phyloP scores from a whole-genome alignment of 495 filamentous ascomycete genomes.

The Hapsidospora chrysogenum region DNA sequence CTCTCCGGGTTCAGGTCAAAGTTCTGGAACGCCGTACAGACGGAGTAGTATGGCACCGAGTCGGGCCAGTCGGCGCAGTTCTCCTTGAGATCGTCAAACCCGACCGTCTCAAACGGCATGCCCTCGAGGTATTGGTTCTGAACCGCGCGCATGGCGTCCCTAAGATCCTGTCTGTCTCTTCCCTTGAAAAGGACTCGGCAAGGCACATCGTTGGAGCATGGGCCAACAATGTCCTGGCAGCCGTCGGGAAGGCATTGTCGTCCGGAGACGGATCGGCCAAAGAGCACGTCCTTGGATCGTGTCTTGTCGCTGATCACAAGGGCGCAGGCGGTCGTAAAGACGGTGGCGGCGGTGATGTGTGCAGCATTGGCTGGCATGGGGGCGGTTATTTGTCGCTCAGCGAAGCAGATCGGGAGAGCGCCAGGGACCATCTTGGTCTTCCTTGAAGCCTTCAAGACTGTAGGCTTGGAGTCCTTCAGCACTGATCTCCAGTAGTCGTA shows the following conservation, averaged over 20 bases:
- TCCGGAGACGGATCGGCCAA: slow-evolving; percentile 4
- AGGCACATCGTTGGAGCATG: slow-evolving; percentile 4
- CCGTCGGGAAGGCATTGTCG: slow-evolving; percentile 4
- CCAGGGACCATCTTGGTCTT: no score
- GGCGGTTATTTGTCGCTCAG: no score
- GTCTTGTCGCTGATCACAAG: slow-evolving; percentile 1
- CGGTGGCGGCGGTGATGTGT: slow-evolving; percentile 4
- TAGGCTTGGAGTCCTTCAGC: slow-evolving; percentile 2
- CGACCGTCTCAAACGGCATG: slow-evolving; percentile 5
- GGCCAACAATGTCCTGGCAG: slow-evolving; percentile 4
- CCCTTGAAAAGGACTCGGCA: not conserved
- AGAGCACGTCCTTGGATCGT: slow-evolving; percentile 3
- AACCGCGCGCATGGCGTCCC: not conserved
- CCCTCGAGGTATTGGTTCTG: slow-evolving; percentile 5
- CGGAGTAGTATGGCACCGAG: slow-evolving; percentile 1
- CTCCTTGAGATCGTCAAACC: slow-evolving; percentile 5
- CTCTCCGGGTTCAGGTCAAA: slow-evolving; percentile 5
- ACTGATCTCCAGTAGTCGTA: slow-evolving; percentile 5
- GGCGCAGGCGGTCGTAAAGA: slow-evolving; percentile 6
- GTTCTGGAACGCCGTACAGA: slow-evolving; percentile 4
- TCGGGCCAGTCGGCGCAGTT: slow-evolving; percentile 5
- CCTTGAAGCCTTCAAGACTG: slow-evolving; percentile 2
- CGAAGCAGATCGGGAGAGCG: no score
- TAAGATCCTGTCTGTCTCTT: not conserved
- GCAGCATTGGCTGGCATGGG: no score